Conservation (phyloP, 2,329 filamentous ascomycete genomes). For the Fonsecaea pugnacius region DNA sequence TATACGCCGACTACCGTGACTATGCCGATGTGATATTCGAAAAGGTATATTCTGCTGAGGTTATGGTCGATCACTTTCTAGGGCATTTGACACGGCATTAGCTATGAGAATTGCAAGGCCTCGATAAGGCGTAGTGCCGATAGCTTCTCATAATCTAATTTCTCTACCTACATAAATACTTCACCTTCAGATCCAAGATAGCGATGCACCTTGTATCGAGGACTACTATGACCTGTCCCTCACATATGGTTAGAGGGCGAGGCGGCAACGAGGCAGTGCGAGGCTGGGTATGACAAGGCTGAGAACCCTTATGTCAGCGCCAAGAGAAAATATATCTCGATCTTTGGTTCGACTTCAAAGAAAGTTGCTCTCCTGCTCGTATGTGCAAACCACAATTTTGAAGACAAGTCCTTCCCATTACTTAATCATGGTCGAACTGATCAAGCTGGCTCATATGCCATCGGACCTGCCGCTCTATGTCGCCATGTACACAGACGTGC, state of each 20-base stretch:
- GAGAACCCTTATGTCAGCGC: neutral
- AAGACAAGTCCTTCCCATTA: neutral
- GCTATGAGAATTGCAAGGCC: neutral
- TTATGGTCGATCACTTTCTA: constrained; percentile 17
- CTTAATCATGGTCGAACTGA: constrained; percentile 60
- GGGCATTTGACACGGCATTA: constrained; percentile 18
- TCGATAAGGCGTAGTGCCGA: no score
- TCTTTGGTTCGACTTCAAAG: neutral
- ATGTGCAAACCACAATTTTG: neutral
- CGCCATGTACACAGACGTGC: constrained; percentile 74
- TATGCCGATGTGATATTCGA: constrained; percentile 20
- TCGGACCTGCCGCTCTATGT: constrained; percentile 69
- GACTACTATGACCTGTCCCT: no score
- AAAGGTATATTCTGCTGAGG: constrained; percentile 7
- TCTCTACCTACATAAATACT: no score
- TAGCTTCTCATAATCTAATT: no score
- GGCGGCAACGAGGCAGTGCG: neutral
- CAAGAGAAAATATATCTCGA: neutral
- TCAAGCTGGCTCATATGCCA: constrained; percentile 77
- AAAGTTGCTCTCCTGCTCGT: neutral
- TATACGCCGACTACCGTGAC: constrained; percentile 13
- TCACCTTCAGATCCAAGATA: no score
- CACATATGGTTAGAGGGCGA: no score
- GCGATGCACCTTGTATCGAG: no score
- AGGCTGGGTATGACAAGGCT: neutral